A percentile compares a stretch with the other conserved stretches of the same genome.
Conservation (phyloP, 106 monocot genomes). For the Acanthochlamys bracteata region DNA sequence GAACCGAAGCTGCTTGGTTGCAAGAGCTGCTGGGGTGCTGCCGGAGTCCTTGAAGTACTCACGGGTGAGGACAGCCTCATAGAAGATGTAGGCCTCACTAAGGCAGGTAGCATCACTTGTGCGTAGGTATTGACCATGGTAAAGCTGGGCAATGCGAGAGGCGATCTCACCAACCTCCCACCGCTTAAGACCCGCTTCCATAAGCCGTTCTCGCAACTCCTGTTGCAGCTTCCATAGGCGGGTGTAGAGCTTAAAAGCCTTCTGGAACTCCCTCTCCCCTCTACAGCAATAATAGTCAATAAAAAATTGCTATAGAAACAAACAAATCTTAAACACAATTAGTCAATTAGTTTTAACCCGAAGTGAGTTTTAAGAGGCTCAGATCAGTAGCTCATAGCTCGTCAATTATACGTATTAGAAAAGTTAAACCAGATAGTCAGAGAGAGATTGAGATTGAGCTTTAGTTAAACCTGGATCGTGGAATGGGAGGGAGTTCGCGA, state of each 20-base stretch:
- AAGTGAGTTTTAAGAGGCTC: background rate
- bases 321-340: background rate
- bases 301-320: background rate
- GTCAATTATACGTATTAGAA: background rate
- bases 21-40: conserved; percentile 23
- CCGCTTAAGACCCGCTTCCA: conserved; percentile 54
- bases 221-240: conserved; percentile 75
- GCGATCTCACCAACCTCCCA: conserved; percentile 85
- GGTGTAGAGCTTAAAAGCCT: conserved; percentile 67
- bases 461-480: conserved; percentile 27
- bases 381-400: background rate
- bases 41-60: conserved; percentile 46
- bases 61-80: conserved; percentile 51
- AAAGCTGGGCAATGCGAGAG: conserved; percentile 64
- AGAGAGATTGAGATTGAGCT: background rate
- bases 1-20: conserved; percentile 75
- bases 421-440: background rate
- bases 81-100: conserved; percentile 58
- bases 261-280: conserved; percentile 52
- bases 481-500: conserved; percentile 48
- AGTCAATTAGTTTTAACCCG: background rate
- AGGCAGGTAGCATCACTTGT: conserved; percentile 45
- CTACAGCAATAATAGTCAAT: conserved; percentile 2
- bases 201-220: conserved; percentile 50
- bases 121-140: conserved; percentile 57